Conservation (phyloP, 306 rosid species). For the Cyclanthera cordifolia region DNA sequence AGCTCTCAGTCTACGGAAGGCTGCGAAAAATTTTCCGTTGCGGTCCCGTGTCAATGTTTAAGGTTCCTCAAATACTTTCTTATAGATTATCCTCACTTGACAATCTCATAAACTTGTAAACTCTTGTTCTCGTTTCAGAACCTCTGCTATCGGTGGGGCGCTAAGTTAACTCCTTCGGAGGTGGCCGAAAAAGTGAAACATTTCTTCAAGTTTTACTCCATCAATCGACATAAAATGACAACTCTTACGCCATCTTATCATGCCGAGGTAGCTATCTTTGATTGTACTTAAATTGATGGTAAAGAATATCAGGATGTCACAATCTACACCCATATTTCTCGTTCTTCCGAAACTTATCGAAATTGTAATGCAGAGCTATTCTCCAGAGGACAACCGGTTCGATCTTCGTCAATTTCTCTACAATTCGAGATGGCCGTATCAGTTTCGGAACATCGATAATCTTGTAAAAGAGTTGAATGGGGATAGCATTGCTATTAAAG, state of each 20-base stretch:
- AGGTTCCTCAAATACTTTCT: conserved; percentile 31
- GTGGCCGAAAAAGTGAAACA: conserved; percentile 91
- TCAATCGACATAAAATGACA: conserved; percentile 89
- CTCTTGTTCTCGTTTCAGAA: conserved; percentile 37
- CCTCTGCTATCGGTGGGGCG: conserved; percentile 80
- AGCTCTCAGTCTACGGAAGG: conserved; percentile 86
- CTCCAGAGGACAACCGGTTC: conserved; percentile 84
- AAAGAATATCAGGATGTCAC: background rate
- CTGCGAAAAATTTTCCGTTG: conserved; percentile 74
- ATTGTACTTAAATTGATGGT: background rate
- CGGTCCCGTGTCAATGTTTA: conserved; percentile 91
- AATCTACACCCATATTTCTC: background rate
- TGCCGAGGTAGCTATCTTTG: conserved; percentile 75
- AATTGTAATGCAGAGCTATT: conserved; percentile 58
- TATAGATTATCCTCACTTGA: background rate
- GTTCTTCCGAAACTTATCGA: background rate
- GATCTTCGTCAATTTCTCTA: conserved; percentile 87
- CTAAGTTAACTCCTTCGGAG: conserved; percentile 63
- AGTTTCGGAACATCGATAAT: conserved; percentile 75
- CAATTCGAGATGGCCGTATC: conserved; percentile 86
- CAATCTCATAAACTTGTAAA: background rate
- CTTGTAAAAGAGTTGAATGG: conserved; percentile 50
- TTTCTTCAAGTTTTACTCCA: conserved; percentile 90
- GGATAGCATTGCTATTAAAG: conserved; percentile 28
- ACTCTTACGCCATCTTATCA: conserved; percentile 86